Evolutionary conservation across 768 basidiomycete species (phyloP), one percentile per base, ranked within the genome.

Genomic region (Stropharia rugosoannulata): DNA sequence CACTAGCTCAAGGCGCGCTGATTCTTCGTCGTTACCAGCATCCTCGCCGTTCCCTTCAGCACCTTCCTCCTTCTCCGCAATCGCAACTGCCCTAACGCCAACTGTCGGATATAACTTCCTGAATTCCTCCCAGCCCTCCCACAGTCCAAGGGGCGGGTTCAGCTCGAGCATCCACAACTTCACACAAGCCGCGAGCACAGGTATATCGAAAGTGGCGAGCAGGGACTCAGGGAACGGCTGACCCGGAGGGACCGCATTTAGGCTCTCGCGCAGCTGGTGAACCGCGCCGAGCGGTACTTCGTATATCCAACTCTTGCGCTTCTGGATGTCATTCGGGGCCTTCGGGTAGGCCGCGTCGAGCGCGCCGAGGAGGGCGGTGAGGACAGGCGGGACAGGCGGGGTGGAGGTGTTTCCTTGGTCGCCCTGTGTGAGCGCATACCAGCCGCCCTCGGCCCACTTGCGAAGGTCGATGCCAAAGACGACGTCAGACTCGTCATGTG

Each of bases 91-190:
- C 22, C 88, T 85, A 51, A 90, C 82, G 13, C 88, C 86, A 51
- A 90, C 82, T 36, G 75, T 80, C 5, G 93, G 93, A 64, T 97
- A 98, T n/a, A 97, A 60, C 59, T 84, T 87, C 52, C 91, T 82
- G 58, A 95, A 78, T 29, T 97, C 95, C 41, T 95, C 93, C 90
- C 95, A 98, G 43, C 89, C 85, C 64, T 95, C 93, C 78, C 87
- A 96, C 45, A 90, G 73, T 15, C 84, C 81, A 10, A 97, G 69
- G 25, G 96, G 94, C 7, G 93, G 91, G 65, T 93, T 86, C 25
- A 98, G 80, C 69, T 98, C 95, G n/a, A 97, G 77, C 19, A 87
- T 67, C 91, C 93, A 98, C 12, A 98, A 73, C 72, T 95, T 98
- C 65, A 95, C 71, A 12, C 85, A 78, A 52, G 87, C 86, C 2